phyloP scores from a whole-genome alignment of 345 rosid species.

The Brassica incana region DNA sequence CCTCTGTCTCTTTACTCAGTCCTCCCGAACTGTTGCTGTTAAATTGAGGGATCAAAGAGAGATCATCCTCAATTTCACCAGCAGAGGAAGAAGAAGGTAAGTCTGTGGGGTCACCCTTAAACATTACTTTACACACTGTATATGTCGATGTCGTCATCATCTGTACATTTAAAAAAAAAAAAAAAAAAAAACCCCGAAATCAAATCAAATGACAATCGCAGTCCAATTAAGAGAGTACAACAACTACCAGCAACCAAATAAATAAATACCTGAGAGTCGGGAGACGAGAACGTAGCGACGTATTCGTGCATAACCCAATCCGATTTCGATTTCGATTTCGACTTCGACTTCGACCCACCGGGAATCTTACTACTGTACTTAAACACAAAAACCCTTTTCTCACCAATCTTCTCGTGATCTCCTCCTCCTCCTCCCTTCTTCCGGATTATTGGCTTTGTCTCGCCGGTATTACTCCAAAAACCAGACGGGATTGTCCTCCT shows the following conservation, averaged over 20 bases:
- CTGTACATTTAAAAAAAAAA: not conserved
- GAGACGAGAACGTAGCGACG: not conserved
- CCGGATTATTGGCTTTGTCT: conserved; percentile 13
- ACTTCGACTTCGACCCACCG: conserved; percentile 4
- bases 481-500: conserved; percentile 12
- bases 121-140: conserved; percentile 43
- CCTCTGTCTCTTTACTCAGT: not conserved
- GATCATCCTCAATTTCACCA: not conserved
- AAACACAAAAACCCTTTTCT: conserved; percentile 50
- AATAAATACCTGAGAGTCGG: not conserved
- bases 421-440: not conserved
- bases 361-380: not conserved
- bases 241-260: not conserved
- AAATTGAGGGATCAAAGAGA: not conserved
- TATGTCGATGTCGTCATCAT: not conserved
- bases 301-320: conserved; percentile 44
- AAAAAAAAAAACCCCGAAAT: too few relatives aligned
- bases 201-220: not conserved
- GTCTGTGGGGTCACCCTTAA: conserved; percentile 18
- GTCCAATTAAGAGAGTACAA: not conserved
- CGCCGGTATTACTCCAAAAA: conserved; percentile 33
- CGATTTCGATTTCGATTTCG: conserved; percentile 9
- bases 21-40: not conserved
- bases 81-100: not conserved
- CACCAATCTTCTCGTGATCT: conserved; percentile 34